These are phyloP conservation scores for Candida adriatica DNA, from an alignment of 805 yeast species.

Conservation along the genomic window DNA sequence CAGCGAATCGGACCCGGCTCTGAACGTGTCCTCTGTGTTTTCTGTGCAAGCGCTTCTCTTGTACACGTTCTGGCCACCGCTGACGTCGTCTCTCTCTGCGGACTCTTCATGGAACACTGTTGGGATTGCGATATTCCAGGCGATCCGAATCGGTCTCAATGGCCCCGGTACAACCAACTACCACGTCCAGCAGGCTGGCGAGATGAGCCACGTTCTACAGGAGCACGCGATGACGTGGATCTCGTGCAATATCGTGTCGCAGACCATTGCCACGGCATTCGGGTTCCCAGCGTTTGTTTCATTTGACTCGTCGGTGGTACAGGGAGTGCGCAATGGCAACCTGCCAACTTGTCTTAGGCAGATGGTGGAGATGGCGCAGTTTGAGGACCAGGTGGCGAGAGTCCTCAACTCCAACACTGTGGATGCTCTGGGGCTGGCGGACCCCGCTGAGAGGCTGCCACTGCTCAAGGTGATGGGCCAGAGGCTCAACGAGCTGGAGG, in stretches of 20 bases:
- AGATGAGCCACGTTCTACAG: constrained; percentile 33
- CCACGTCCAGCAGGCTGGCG: constrained; percentile 34
- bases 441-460: constrained; percentile 67
- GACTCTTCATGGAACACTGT: constrained; percentile 95
- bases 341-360: constrained; percentile 41
- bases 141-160: constrained; percentile 86
- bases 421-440: constrained; percentile 60
- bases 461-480: constrained; percentile 60
- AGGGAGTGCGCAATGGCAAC: constrained; percentile 31
- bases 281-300: constrained; percentile 93
- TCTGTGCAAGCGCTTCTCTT: constrained; percentile 89
- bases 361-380: constrained; percentile 76
- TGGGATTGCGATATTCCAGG: constrained; percentile 89
- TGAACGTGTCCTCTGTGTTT: constrained; percentile 86
- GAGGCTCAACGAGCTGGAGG: constrained; percentile 73
- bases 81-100: constrained; percentile 89
- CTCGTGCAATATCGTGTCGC: constrained; percentile 86
- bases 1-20: constrained; percentile 67
- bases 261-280: constrained; percentile 82
- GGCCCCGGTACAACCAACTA: constrained; percentile 53
- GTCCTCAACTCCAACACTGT: constrained; percentile 65
- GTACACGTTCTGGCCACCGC: constrained; percentile 93
- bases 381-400: constrained; percentile 79
- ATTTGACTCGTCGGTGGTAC: constrained; percentile 64
- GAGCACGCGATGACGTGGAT: constrained; percentile 92